A percentile compares a stretch with the other conserved stretches of the same genome.
Conservation (phyloP, 2,329 filamentous ascomycete genomes). For the Aureobasidium sp. region DNA sequence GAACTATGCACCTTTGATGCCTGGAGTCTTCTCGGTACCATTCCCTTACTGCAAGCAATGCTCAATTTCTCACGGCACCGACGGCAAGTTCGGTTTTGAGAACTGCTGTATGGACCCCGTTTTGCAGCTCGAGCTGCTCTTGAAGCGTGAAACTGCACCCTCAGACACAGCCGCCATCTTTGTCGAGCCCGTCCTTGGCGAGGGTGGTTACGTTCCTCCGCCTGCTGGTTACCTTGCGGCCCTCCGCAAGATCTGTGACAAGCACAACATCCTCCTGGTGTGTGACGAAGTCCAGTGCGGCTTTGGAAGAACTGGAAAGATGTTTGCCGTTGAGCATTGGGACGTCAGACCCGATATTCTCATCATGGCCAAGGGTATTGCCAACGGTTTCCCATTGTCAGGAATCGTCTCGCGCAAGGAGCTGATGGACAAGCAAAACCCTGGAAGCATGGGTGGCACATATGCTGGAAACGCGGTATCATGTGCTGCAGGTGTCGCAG, state of each 20-base stretch:
- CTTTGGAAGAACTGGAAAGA: constrained; percentile 38
- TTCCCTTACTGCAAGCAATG: constrained; percentile 36
- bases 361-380: constrained; percentile 32
- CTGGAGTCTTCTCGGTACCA: constrained; percentile 32
- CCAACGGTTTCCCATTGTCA: constrained; percentile 24
- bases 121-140: constrained; percentile 28
- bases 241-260: constrained; percentile 37
- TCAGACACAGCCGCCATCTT: constrained; percentile 33
- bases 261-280: constrained; percentile 38
- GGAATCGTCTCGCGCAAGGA: constrained; percentile 28
- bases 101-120: constrained; percentile 36
- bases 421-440: constrained; percentile 32
- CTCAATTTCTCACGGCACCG: constrained; percentile 25
- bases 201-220: constrained; percentile 32
- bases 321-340: constrained; percentile 39
- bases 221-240: constrained; percentile 29
- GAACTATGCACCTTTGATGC: constrained; percentile 32
- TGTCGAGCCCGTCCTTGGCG: constrained; percentile 32
- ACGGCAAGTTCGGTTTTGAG: constrained; percentile 28
- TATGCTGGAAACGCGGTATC: constrained; percentile 34
- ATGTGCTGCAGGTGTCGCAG: constrained; percentile 32
- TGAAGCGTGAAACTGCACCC: constrained; percentile 31
- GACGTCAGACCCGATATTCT: constrained; percentile 38
- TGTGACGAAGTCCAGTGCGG: constrained; percentile 40
- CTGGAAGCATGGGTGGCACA: constrained; percentile 34